A percentile compares a stretch with the other conserved stretches of the same genome.
Evolutionary conservation across 2,329 filamentous ascomycete genomes (phyloP).

Genomic region (Pseudocercospora musae): DNA sequence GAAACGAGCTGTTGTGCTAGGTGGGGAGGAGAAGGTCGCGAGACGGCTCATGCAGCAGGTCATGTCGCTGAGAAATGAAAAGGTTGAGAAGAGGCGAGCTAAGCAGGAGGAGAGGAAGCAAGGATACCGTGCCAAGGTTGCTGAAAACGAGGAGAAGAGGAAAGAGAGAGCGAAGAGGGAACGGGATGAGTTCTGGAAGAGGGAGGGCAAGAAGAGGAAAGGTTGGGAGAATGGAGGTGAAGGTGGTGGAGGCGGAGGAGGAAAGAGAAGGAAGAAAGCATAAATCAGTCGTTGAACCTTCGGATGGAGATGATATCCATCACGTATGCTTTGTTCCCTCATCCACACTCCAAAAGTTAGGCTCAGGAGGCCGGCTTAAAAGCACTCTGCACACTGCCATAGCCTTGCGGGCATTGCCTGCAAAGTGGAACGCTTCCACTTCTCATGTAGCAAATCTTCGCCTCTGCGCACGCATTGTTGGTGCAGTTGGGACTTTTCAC

Average conservation of each 20-base stretch:
- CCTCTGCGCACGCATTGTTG: conserved; percentile 49
- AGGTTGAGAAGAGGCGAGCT: conserved; percentile 72
- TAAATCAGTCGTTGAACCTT: background rate
- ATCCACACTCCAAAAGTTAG: background rate
- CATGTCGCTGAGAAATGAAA: conserved; percentile 84
- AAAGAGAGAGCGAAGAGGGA: conserved; percentile 83
- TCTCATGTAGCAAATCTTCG: conserved; percentile 60
- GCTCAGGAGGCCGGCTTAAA: conserved; percentile 27
- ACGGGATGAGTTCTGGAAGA: conserved; percentile 86
- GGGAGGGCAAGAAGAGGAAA: conserved; percentile 79
- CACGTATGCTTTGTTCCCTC: too few relatives aligned
- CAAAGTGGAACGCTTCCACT: conserved; percentile 54
- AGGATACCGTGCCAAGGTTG: conserved; percentile 78
- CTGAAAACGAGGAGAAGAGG: conserved; percentile 79
- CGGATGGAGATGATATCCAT: background rate
- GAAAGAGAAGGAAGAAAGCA: conserved; percentile 31
- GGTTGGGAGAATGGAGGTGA: conserved; percentile 53
- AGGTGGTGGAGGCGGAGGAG: conserved; percentile 36
- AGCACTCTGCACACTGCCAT: conserved; percentile 42
- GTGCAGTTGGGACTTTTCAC: conserved; percentile 52
- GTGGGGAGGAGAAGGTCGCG: conserved; percentile 80
- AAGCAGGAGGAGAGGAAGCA: conserved; percentile 87
- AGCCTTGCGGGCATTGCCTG: conserved; percentile 51
- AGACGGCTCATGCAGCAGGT: conserved; percentile 90
- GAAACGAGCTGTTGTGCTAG: conserved; percentile 86